These are phyloP conservation scores for Globisporangium viniferum DNA, from an alignment of 352 stramenopile genomes.

Conservation along the genomic window DNA sequence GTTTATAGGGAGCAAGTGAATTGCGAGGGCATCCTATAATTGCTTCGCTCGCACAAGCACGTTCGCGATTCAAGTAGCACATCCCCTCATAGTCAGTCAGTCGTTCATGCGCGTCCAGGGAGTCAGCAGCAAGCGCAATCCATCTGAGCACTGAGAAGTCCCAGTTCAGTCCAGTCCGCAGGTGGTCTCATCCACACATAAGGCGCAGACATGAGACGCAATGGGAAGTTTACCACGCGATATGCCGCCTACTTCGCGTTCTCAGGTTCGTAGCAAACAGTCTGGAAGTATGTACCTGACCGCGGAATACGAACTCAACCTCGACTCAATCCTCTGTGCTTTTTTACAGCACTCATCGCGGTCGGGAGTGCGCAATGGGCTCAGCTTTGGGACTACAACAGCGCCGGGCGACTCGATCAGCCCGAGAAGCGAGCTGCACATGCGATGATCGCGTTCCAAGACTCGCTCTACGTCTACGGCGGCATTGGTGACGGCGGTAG, in stretches of 20 bases:
- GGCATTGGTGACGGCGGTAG: slow-evolving; percentile 36
- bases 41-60: background rate
- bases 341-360: background rate
- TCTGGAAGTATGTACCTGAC: background rate
- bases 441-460: slow-evolving; percentile 37
- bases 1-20: slow-evolving; percentile 1
- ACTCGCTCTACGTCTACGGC: slow-evolving; percentile 63
- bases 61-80: background rate
- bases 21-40: background rate
- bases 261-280: background rate
- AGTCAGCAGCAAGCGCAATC: background rate
- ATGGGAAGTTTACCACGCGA: background rate
- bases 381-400: slow-evolving; percentile 38
- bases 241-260: background rate
- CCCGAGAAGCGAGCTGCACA: slow-evolving; percentile 56
- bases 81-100: background rate
- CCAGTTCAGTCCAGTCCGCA: background rate
- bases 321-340: background rate
- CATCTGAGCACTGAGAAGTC: background rate
- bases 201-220: background rate
- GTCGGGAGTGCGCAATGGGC: slow-evolving; percentile 41
- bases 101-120: slow-evolving; percentile 4
- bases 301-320: background rate
- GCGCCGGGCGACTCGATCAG: slow-evolving; percentile 15
- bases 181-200: background rate